These are phyloP conservation scores for Penicillium parvum DNA, from an alignment of 495 filamentous ascomycete species.

Conservation along the genomic window DNA sequence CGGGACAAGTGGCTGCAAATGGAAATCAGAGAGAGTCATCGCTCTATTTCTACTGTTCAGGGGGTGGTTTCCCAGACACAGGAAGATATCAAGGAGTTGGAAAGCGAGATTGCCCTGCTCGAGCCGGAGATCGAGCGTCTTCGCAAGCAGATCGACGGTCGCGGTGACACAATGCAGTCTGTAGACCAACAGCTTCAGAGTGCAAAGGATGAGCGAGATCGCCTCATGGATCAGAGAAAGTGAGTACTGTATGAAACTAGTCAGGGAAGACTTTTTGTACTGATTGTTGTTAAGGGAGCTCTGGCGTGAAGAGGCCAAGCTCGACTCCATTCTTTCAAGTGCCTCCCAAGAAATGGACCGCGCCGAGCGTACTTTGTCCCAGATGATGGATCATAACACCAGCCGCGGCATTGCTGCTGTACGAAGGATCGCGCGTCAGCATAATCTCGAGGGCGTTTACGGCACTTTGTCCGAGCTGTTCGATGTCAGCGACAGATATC, in stretches of 20 bases:
- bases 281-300: slow-evolving; percentile 51
- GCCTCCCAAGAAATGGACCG: slow-evolving; percentile 67
- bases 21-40: slow-evolving; percentile 77
- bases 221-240: slow-evolving; percentile 83
- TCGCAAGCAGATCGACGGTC: slow-evolving; percentile 70
- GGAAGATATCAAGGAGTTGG: slow-evolving; percentile 76
- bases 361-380: slow-evolving; percentile 70
- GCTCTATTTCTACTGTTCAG: slow-evolving; percentile 70
- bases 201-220: slow-evolving; percentile 77
- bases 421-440: slow-evolving; percentile 68
- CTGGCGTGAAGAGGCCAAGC: slow-evolving; percentile 84
- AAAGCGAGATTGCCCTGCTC: slow-evolving; percentile 62
- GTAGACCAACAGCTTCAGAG: slow-evolving; percentile 67
- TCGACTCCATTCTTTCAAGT: slow-evolving; percentile 71
- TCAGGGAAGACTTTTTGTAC: neutral
- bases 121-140: slow-evolving; percentile 69
- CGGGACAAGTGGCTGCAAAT: slow-evolving; percentile 78
- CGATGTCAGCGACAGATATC: slow-evolving; percentile 77
- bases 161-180: slow-evolving; percentile 65
- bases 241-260: slow-evolving; percentile 16
- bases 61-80: slow-evolving; percentile 75
- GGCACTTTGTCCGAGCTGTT: slow-evolving; percentile 90
- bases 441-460: slow-evolving; percentile 81
- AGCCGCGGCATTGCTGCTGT: slow-evolving; percentile 79
- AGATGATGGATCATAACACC: slow-evolving; percentile 86